Evolutionary conservation across 1,284 basidiomycete genomes (phyloP), one percentile per base, ranked within the genome.

Genomic region (Salmacisia buchloeana): DNA sequence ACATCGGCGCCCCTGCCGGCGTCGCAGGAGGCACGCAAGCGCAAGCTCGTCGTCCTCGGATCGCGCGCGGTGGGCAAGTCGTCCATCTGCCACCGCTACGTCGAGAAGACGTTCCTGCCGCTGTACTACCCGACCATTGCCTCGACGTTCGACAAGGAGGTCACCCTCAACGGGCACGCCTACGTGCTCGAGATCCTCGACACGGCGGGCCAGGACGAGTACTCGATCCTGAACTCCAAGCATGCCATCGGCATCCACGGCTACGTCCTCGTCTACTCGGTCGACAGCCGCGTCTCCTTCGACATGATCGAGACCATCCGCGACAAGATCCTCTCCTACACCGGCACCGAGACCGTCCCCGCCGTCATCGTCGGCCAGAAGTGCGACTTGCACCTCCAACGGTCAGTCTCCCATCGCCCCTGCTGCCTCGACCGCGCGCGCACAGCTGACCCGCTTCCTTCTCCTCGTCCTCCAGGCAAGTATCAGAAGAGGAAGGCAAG

Each of bases 121-220:
- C 85, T 86, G 25, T 92, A 97, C 85, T 94, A 92, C 81, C 94
- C 94, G 23, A 97, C 94, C 66, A 97, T 97, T 80, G 94, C 97
- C 81, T 87, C 85, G 73, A 91, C 89, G 49, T 91, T 91, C 80
- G 85, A 87, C 69, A 97, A 96, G 84, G 85, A 84, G 56, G 86
- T 97, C 81, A 86, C 85, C 70, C 87, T 89, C 83, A 89, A 90
- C 66, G 91, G 91, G 61, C 84, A 86, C 49, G 89, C 93, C 71
- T 97, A 91, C 78, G 87, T 92, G 70, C 92, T 92, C 83, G 93
- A 97, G 83, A 97, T 99, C 83, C 92, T 98, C 78, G 96, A 99
- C 82, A 97, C 94, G 65, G 96, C 96, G 62, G 96, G 96, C 57
- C 93, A 84, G 88, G 91, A 92, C 75, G 91, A 92, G 76, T 92